Percentiles rank a stretch among this genome's conserved stretches.
phyloP scores from a whole-genome alignment of 306 rosid species.

The Prunus dulcis region DNA sequence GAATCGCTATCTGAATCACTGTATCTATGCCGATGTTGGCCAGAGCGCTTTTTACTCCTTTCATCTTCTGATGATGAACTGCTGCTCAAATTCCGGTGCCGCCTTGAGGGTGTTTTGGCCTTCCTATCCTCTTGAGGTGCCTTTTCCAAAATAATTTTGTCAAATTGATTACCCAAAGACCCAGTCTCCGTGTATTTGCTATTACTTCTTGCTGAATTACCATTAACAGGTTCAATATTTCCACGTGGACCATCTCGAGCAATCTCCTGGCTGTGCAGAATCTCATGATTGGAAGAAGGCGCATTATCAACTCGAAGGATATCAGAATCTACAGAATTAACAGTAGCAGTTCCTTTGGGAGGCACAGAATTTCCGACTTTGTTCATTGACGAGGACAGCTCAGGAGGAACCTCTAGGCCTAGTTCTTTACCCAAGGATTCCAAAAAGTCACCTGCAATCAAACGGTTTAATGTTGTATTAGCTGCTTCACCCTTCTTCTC shows the following conservation, averaged over 20 bases:
- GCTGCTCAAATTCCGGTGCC: slow-evolving; percentile 36
- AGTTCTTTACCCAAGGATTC: slow-evolving; percentile 96
- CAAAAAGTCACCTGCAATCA: slow-evolving; percentile 94
- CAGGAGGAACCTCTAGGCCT: slow-evolving; percentile 93
- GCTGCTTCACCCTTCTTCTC: slow-evolving; percentile 86
- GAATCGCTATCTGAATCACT: slow-evolving; percentile 52
- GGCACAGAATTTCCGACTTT: slow-evolving; percentile 38
- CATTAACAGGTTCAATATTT: slow-evolving; percentile 29
- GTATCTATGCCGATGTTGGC: slow-evolving; percentile 48
- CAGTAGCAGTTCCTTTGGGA: slow-evolving; percentile 37
- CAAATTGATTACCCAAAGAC: slow-evolving; percentile 31
- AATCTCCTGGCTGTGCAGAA: slow-evolving; percentile 25
- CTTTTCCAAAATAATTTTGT: slow-evolving; percentile 28
- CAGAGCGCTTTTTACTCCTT: slow-evolving; percentile 55
- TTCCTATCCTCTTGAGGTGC: slow-evolving; percentile 33
- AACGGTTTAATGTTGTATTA: slow-evolving; percentile 72
- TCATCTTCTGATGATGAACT: slow-evolving; percentile 59
- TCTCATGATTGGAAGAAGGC: slow-evolving; percentile 24
- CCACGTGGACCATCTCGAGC: slow-evolving; percentile 31
- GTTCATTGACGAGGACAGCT: slow-evolving; percentile 43
- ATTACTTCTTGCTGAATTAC: slow-evolving; percentile 37
- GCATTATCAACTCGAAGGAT: slow-evolving; percentile 26
- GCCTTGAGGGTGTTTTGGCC: slow-evolving; percentile 29
- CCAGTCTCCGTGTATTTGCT: slow-evolving; percentile 30
- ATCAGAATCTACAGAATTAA: slow-evolving; percentile 26